Conservation (phyloP, 495 filamentous ascomycete species). For the Jackrogersella multiformis region DNA sequence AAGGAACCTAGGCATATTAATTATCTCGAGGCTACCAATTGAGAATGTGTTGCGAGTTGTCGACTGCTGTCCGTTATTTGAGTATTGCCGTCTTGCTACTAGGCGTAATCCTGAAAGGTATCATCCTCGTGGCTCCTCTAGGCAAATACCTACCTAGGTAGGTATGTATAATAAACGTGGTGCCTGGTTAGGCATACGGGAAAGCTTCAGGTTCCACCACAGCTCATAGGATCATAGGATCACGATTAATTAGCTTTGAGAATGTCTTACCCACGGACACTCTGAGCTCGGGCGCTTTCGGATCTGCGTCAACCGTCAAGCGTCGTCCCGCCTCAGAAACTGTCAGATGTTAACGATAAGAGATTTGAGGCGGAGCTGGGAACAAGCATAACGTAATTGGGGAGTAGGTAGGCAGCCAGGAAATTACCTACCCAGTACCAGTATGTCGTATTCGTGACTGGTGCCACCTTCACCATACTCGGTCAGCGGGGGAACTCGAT, state of each 20-base stretch:
- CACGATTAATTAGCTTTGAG: constrained; percentile 15
- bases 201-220: constrained; percentile 14
- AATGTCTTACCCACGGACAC: constrained; percentile 26
- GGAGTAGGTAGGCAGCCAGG: neutral
- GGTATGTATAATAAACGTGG: constrained; percentile 14
- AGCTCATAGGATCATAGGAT: constrained; percentile 7
- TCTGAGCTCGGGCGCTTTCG: constrained; percentile 37
- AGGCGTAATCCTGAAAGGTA: constrained; percentile 2
- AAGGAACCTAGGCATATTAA: too few relatives aligned
- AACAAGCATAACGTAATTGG: constrained; percentile 21
- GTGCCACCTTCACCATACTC: neutral
- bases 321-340: constrained; percentile 8
- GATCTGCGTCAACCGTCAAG: constrained; percentile 17
- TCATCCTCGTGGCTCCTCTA: constrained; percentile 10
- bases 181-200: constrained; percentile 13
- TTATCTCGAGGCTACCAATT: constrained; percentile 11
- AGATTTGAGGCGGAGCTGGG: constrained; percentile 24
- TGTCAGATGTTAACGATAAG: constrained; percentile 25
- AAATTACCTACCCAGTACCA: too few relatives aligned
- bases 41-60: constrained; percentile 3
- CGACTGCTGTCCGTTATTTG: constrained; percentile 2
- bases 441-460: constrained; percentile 5
- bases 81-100: constrained; percentile 1
- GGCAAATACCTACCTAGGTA: too few relatives aligned
- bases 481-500: constrained; percentile 11